Evolutionary conservation across 257 asterid species (phyloP).

Genomic region (Ocimum tenuiflorum): DNA sequence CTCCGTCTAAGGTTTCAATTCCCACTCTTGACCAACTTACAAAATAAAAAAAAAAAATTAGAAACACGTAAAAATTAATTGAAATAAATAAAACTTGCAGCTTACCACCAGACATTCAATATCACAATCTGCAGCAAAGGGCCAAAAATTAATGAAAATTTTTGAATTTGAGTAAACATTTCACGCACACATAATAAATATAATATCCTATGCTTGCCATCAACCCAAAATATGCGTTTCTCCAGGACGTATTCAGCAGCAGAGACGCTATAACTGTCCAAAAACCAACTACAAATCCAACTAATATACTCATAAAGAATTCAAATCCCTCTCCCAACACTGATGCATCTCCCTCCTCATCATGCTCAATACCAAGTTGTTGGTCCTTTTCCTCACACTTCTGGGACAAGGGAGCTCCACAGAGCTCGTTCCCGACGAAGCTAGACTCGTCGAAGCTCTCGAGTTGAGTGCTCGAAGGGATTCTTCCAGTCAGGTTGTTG

Average conservation of each 20-base stretch:
- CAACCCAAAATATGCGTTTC: slow-evolving; percentile 1
- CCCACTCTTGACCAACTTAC: too few species aligned
- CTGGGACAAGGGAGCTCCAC: slow-evolving; percentile 4
- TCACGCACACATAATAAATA: background rate
- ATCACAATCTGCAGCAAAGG: too few species aligned
- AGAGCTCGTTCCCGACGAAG: slow-evolving; percentile 11
- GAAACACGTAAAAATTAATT: too few species aligned
- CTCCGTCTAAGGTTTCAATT: too few species aligned
- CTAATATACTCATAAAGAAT: background rate
- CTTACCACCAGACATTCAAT: too few species aligned
- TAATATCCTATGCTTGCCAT: background rate
- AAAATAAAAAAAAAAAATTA: too few species aligned
- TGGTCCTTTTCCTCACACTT: slow-evolving; percentile 1
- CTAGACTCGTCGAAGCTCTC: background rate
- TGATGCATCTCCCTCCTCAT: background rate
- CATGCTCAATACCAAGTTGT: background rate
- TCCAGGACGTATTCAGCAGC: background rate
- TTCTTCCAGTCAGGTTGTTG: slow-evolving; percentile 22
- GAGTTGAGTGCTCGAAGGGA: slow-evolving; percentile 33
- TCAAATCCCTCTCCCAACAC: background rate
- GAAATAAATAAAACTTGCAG: too few species aligned
- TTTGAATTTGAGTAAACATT: background rate
- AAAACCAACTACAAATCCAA: slow-evolving; percentile 20
- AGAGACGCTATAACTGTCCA: slow-evolving; percentile 8
- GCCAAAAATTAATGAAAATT: too few species aligned